Percentiles rank a stretch among this genome's conserved stretches.
These are phyloP conservation scores for Akanthomyces muscarius DNA, from an alignment of 2,329 filamentous ascomycete genomes.

Conservation along the genomic window DNA sequence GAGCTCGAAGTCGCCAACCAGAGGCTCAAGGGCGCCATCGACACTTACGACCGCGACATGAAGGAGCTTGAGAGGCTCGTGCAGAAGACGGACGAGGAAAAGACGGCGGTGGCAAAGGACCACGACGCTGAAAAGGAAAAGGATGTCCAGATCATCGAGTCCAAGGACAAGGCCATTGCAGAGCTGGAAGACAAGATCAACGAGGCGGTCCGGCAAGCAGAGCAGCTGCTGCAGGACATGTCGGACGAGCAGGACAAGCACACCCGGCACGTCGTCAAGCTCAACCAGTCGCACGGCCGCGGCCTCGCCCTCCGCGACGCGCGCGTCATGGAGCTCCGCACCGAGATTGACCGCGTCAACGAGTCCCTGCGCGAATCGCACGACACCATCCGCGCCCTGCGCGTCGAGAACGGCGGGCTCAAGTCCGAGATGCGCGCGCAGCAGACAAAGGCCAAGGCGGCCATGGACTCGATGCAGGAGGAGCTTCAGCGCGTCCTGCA, in stretches of 20 bases:
- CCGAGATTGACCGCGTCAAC: constrained; percentile 46
- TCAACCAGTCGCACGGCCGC: constrained; percentile 41
- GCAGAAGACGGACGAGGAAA: constrained; percentile 41
- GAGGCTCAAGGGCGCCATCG: constrained; percentile 48
- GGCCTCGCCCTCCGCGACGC: constrained; percentile 50
- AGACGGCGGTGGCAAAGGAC: constrained; percentile 28
- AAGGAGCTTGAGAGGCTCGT: constrained; percentile 50
- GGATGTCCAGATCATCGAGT: constrained; percentile 31
- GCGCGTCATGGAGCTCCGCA: constrained; percentile 44
- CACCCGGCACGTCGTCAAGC: constrained; percentile 28
- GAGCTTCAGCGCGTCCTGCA: constrained; percentile 47
- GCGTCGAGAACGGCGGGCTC: constrained; percentile 43
- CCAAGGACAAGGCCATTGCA: constrained; percentile 34
- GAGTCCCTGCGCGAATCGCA: constrained; percentile 44
- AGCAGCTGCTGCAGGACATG: constrained; percentile 38
- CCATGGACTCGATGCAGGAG: constrained; percentile 47
- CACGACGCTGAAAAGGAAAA: constrained; percentile 34
- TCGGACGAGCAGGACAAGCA: constrained; percentile 33
- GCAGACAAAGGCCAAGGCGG: constrained; percentile 36
- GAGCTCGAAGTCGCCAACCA: constrained; percentile 49
- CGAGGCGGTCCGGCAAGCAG: constrained; percentile 36
- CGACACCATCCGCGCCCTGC: constrained; percentile 41
- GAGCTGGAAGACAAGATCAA: constrained; percentile 45
- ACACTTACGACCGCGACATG: constrained; percentile 52
- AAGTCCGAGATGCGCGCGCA: constrained; percentile 35